Conservation (phyloP, 495 filamentous ascomycete species). For the Neurospora intermedia region DNA sequence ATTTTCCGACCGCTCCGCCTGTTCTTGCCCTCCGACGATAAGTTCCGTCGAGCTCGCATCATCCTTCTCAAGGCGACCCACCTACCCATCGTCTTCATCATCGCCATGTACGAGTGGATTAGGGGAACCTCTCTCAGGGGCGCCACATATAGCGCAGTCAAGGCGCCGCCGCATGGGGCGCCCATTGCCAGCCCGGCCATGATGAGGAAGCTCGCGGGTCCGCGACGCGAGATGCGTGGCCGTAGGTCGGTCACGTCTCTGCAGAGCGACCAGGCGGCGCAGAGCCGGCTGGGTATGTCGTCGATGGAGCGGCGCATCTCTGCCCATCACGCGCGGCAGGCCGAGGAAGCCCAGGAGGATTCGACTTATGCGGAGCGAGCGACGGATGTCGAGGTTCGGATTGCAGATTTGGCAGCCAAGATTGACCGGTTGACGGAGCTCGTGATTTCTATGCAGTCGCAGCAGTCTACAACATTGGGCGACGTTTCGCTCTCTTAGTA, state of each 20-base stretch:
- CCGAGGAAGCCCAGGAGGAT: conserved; percentile 17
- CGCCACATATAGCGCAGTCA: conserved; percentile 22
- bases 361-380: conserved; percentile 20
- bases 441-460: conserved; percentile 28
- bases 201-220: conserved; percentile 4
- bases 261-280: background rate
- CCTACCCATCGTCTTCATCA: conserved; percentile 40
- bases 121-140: conserved; percentile 23
- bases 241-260: conserved; percentile 10
- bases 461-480: conserved; percentile 10
- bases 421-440: conserved; percentile 37
- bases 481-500: conserved; percentile 13
- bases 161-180: conserved; percentile 11
- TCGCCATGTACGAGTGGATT: conserved; percentile 39
- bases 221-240: background rate
- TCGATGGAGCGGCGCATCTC: background rate
- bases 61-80: conserved; percentile 58
- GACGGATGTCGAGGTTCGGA: conserved; percentile 30
- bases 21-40: conserved; percentile 54
- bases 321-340: conserved; percentile 1
- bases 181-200: conserved; percentile 8
- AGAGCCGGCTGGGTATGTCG: background rate
- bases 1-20: conserved; percentile 76
- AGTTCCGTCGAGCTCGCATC: conserved; percentile 64
- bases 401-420: conserved; percentile 34